phyloP scores from a whole-genome alignment of 164 flowering plant species.

The Annona squamosa region DNA sequence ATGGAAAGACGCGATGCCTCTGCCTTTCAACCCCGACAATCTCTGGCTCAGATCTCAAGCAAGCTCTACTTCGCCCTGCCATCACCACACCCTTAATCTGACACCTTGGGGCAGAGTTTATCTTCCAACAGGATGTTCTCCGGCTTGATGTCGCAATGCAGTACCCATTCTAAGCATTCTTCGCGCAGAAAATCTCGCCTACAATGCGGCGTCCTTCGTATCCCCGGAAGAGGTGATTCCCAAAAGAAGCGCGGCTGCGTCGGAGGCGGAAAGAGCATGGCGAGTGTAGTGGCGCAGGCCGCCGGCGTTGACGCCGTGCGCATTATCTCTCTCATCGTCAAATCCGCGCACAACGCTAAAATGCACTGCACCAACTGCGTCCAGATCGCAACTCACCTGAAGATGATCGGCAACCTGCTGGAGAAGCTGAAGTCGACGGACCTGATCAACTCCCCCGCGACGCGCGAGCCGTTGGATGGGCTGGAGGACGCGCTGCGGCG shows the following conservation, averaged over 20 bases:
- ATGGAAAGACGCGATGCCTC: conserved; percentile 44
- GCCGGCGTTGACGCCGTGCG: conserved; percentile 23
- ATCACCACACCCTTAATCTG: conserved; percentile 27
- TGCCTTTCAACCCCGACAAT: conserved; percentile 27
- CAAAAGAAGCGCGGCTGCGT: neutral
- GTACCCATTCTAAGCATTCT: no score
- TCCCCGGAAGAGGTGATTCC: neutral
- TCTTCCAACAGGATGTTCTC: no score
- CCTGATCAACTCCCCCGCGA: conserved; percentile 24
- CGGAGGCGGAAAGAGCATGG: conserved; percentile 1
- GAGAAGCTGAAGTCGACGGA: conserved; percentile 35
- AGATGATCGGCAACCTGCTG: conserved; percentile 32
- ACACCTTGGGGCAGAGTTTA: no score
- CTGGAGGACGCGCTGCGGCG: conserved; percentile 31
- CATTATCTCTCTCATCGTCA: conserved; percentile 19
- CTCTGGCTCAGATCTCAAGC: conserved; percentile 27
- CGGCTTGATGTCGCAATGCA: no score
- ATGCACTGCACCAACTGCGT: conserved; percentile 37
- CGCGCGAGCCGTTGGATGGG: conserved; percentile 30
- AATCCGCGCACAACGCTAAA: conserved; percentile 24
- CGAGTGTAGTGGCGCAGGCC: conserved; percentile 12
- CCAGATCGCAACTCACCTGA: conserved; percentile 32
- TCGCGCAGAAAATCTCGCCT: neutral
- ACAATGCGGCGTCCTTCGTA: neutral
- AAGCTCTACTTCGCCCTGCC: conserved; percentile 14